Conservation (phyloP, 805 yeast species). For the Wickerhamomyces pijperi region DNA sequence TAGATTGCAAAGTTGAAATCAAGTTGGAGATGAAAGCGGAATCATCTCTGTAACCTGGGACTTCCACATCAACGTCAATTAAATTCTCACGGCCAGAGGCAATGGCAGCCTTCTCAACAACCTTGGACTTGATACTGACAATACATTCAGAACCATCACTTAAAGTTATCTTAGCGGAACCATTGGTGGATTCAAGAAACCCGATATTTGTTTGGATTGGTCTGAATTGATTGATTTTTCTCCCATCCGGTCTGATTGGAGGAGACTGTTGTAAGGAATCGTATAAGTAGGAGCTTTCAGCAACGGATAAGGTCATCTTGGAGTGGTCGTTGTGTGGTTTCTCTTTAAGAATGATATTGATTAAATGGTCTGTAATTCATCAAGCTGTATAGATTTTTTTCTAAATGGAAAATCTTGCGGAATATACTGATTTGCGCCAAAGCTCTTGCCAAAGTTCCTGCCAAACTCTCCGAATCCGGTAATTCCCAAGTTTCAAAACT, state of each 20-base stretch:
- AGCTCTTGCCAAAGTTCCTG: no score
- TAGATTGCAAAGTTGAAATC: slow-evolving; percentile 46
- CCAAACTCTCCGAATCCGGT: no score
- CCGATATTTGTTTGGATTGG: slow-evolving; percentile 77
- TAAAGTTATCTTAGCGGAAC: slow-evolving; percentile 78
- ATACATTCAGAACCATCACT: slow-evolving; percentile 91
- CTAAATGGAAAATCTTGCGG: background rate
- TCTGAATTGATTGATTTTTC: slow-evolving; percentile 63
- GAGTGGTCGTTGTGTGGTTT: background rate
- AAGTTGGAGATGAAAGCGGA: slow-evolving; percentile 56
- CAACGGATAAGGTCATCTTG: slow-evolving; percentile 57
- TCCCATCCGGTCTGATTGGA: slow-evolving; percentile 77
- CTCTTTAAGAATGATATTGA: no score
- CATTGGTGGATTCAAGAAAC: slow-evolving; percentile 80
- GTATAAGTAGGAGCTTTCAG: slow-evolving; percentile 66
- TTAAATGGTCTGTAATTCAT: no score
- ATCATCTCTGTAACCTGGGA: slow-evolving; percentile 74
- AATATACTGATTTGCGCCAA: no score
- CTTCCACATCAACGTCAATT: slow-evolving; percentile 68
- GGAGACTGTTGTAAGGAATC: slow-evolving; percentile 55
- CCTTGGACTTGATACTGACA: slow-evolving; percentile 82
- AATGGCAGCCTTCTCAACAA: slow-evolving; percentile 37
- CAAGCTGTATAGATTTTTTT: background rate
- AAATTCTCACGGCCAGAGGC: slow-evolving; percentile 25
- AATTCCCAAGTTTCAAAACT: background rate